Conservation (phyloP, 2,329 filamentous ascomycete genomes). For the Lecanosticta acicola region DNA sequence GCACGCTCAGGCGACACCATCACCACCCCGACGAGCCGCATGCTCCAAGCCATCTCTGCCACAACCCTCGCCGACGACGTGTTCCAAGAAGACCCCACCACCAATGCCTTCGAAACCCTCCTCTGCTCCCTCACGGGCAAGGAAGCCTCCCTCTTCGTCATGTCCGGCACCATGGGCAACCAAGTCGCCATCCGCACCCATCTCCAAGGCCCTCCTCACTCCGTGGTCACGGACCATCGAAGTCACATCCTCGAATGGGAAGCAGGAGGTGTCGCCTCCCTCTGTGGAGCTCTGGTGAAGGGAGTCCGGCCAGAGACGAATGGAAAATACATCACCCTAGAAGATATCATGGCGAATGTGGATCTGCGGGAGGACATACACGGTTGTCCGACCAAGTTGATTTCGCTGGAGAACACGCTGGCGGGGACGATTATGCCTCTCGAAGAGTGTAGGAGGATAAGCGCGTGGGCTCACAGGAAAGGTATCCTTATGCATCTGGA, state of each 20-base stretch:
- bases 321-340: constrained; percentile 66
- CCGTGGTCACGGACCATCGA: constrained; percentile 71
- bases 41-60: constrained; percentile 72
- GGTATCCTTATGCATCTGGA: constrained; percentile 69
- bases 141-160: constrained; percentile 70
- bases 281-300: constrained; percentile 66
- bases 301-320: constrained; percentile 61
- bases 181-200: constrained; percentile 76
- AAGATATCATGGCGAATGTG: constrained; percentile 64
- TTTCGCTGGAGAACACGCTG: constrained; percentile 81
- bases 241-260: constrained; percentile 71
- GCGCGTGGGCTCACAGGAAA: constrained; percentile 58
- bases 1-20: constrained; percentile 49
- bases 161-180: constrained; percentile 90
- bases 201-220: constrained; percentile 71
- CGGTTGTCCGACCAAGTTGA: constrained; percentile 70
- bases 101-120: constrained; percentile 66
- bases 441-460: constrained; percentile 62
- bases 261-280: constrained; percentile 61
- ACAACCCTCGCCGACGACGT: constrained; percentile 80
- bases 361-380: constrained; percentile 68
- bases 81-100: constrained; percentile 72
- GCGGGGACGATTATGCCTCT: constrained; percentile 74
- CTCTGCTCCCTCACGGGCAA: constrained; percentile 69
- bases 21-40: constrained; percentile 71